phyloP scores from a whole-genome alignment of 768 basidiomycete species.

The Serendipita indica region DNA sequence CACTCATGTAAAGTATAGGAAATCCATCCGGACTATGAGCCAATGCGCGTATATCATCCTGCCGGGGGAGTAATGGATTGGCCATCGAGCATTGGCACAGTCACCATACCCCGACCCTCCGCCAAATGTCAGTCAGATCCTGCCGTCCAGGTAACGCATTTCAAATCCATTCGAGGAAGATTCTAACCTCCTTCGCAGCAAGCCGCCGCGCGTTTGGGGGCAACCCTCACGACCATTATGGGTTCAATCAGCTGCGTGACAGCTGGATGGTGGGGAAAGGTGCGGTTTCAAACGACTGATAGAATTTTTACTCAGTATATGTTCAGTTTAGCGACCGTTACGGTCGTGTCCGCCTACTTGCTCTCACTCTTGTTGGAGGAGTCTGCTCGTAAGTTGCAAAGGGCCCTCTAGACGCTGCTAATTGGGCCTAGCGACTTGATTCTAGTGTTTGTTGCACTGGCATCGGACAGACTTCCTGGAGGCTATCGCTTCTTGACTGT shows the following conservation, averaged over 20 bases:
- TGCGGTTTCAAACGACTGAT: background rate
- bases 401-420: background rate
- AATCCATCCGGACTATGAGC: slow-evolving; percentile 1
- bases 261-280: slow-evolving; percentile 65
- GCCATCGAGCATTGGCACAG: slow-evolving; percentile 9
- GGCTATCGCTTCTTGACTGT: slow-evolving; percentile 69
- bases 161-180: slow-evolving; percentile 32
- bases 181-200: background rate
- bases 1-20: background rate
- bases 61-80: background rate
- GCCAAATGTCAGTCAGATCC: slow-evolving; percentile 50
- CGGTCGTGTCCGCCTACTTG: slow-evolving; percentile 54
- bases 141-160: slow-evolving; percentile 54
- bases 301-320: background rate
- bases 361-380: slow-evolving; percentile 44
- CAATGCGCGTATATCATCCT: background rate
- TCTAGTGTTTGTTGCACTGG: slow-evolving; percentile 50
- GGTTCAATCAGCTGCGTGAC: slow-evolving; percentile 68
- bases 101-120: slow-evolving; percentile 13
- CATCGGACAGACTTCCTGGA: slow-evolving; percentile 48
- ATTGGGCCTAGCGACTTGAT: slow-evolving; percentile 34
- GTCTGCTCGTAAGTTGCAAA: slow-evolving; percentile 28
- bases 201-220: background rate
- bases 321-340: slow-evolving; percentile 57
- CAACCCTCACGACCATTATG: slow-evolving; percentile 48